phyloP scores from a whole-genome alignment of 495 filamentous ascomycete genomes.

The Tuber microsphaerosporum region DNA sequence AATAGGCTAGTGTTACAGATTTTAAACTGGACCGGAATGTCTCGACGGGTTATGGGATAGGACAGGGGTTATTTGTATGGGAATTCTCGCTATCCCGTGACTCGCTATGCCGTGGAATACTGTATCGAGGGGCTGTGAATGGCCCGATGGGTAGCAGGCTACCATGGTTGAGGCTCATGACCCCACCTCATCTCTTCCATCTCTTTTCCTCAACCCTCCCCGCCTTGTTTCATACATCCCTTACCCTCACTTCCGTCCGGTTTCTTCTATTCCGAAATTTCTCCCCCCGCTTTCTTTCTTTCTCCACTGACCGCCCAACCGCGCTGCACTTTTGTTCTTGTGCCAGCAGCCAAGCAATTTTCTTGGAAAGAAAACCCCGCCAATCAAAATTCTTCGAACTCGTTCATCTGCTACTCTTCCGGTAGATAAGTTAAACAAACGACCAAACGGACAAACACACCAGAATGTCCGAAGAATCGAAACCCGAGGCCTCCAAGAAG shows the following conservation, averaged over 20 bases:
- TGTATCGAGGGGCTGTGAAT: not conserved
- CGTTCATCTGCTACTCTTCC: not conserved
- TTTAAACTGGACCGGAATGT: no score
- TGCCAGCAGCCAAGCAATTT: not conserved
- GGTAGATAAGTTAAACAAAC: not conserved
- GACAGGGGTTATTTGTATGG: no score
- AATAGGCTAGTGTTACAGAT: no score
- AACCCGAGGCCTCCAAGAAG: constrained; percentile 45
- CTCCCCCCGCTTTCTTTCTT: not conserved
- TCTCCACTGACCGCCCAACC: not conserved
- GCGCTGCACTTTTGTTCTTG: not conserved
- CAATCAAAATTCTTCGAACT: not conserved
- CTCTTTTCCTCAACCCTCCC: not conserved
- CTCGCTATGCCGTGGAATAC: no score
- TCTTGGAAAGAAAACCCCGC: not conserved
- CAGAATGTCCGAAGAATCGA: constrained; percentile 29
- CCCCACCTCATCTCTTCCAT: constrained; percentile 1
- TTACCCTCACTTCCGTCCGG: not conserved
- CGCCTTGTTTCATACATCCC: not conserved
- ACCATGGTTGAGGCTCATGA: not conserved
- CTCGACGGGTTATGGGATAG: no score
- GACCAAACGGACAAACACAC: not conserved
- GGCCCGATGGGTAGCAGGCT: not conserved
- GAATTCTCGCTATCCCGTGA: no score
- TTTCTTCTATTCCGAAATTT: not conserved